Evolutionary conservation across 345 rosid species (phyloP), one percentile per base, ranked within the genome.

Genomic region (Arabidopsis suecica): DNA sequence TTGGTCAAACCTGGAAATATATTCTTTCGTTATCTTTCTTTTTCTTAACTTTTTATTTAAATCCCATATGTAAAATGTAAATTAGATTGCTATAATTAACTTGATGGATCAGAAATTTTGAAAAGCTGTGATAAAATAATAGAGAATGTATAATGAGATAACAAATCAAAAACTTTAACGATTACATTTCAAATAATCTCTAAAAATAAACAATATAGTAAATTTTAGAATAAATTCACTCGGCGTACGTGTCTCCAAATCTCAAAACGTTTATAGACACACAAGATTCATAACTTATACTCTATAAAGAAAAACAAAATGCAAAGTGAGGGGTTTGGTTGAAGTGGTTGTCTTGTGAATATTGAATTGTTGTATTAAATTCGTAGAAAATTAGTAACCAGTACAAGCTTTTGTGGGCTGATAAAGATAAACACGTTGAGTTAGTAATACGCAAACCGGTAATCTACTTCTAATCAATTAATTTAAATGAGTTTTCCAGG

Each of bases 391-490:
- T 55, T 55, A 6, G 60, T 14, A 14, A 58, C 60, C 22, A 61
- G 63, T 18, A 30, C 18, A 54, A 54, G 30, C 40, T 44, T 54
- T 68, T 28, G 41, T 60, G 67, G 75, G 67, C 38, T 59, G 58
- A 34, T 32, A 32, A 47, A 70, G 36, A 70, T 33, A 42, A 14
- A 47, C 10, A 34, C 12, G 56, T 58, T 53, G 48, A 37, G 28
- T 38, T 50, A 38, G 34, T 38, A 60, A 60, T 49, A 60, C 25
- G 66, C 74, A 70, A 45, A 0, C 37, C 18, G 7, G 59, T 32
- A 32, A 55, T 28, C 56, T 33, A 44, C 44, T 57, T 41, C 53
- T 30, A 56, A 56, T 56, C 22, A 14, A 14, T 14, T 32, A 2
- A 32, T 32, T 32, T 30, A 6, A 1, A 56, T 13, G 40, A 28